A percentile compares a stretch with the other conserved stretches of the same genome.
phyloP scores from a whole-genome alignment of 768 basidiomycete genomes.

The Coprinellus aureogranulatus region DNA sequence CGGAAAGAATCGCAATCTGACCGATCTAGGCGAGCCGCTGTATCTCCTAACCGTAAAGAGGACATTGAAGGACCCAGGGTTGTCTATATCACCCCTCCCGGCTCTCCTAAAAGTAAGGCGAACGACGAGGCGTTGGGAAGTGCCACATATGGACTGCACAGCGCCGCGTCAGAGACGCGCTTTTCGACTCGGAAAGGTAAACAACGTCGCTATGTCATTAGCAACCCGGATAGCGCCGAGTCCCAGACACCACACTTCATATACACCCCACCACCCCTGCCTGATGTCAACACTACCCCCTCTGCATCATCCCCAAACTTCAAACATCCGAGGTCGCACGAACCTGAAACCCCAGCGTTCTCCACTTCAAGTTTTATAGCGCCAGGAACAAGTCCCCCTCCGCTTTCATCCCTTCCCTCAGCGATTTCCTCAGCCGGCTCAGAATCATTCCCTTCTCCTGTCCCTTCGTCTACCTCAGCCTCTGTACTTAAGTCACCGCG shows the following conservation, averaged over 20 bases:
- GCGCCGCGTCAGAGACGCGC: not conserved
- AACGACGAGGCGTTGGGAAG: not conserved
- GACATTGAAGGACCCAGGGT: not conserved
- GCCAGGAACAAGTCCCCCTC: not conserved
- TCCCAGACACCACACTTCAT: slow-evolving; percentile 1
- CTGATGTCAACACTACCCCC: not conserved
- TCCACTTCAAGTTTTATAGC: not conserved
- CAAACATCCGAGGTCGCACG: not conserved
- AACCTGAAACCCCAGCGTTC: not conserved
- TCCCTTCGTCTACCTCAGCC: not conserved
- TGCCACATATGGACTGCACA: not conserved
- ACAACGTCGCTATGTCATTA: not conserved
- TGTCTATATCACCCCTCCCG: slow-evolving; percentile 4
- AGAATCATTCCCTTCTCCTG: not conserved
- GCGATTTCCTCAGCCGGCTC: not conserved
- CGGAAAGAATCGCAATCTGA: not conserved
- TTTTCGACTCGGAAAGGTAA: not conserved
- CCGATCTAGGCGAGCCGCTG: not conserved
- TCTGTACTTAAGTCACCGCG: not conserved
- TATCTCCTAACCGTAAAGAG: not conserved
- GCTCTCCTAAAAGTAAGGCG: not conserved
- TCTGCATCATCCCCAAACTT: not conserved
- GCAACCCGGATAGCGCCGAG: slow-evolving; percentile 6
- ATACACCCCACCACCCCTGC: slow-evolving; percentile 8
- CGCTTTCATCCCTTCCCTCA: not conserved